Percentiles rank a stretch among this genome's conserved stretches.
Evolutionary conservation across 441 rosid genomes (phyloP).

Genomic region (Pelargonium cotyledonis): DNA sequence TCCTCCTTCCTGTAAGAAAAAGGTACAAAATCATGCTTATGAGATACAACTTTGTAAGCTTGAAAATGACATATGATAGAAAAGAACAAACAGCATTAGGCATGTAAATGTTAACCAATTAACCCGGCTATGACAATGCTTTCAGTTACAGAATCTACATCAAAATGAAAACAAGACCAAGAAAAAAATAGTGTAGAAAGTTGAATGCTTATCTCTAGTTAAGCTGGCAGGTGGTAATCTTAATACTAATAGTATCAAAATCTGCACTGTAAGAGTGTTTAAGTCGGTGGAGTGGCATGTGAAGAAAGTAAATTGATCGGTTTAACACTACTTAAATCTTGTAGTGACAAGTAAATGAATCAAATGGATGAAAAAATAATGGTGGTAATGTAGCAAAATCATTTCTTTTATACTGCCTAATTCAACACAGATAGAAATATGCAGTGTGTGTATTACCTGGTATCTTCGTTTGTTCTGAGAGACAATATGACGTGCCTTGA

Average conservation of each 20-base stretch:
- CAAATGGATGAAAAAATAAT: background rate
- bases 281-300: background rate
- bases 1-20: slow-evolving; percentile 55
- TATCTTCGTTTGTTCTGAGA: slow-evolving; percentile 82
- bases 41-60: background rate
- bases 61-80: background rate
- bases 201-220: no score
- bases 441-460: slow-evolving; percentile 38
- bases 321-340: background rate
- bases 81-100: background rate
- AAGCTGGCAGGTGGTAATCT: no score
- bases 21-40: slow-evolving; percentile 1
- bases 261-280: no score
- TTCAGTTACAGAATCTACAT: no score
- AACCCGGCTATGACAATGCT: background rate
- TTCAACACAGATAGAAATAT: background rate
- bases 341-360: background rate
- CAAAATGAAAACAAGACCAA: no score
- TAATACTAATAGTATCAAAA: no score
- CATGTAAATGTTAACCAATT: background rate
- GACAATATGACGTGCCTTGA: slow-evolving; percentile 74
- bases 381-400: background rate
- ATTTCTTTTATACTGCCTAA: background rate
- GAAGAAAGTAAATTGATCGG: background rate
- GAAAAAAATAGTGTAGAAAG: no score